Conservation (phyloP, 2,329 filamentous ascomycete species). For the Aureobasidium namibiae region DNA sequence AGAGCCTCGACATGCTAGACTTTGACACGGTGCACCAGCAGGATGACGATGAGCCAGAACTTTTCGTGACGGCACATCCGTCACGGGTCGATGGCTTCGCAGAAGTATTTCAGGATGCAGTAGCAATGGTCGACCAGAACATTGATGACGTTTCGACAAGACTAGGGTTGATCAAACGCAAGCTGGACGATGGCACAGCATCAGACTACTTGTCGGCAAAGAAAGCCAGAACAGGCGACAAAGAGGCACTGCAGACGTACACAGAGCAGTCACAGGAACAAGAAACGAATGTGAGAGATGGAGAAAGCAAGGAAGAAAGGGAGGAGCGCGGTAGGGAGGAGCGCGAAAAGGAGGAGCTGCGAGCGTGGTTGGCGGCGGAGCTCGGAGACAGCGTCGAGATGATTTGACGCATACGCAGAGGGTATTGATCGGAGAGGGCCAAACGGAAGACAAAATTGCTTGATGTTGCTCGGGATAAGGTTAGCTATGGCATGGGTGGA, state of each 20-base stretch:
- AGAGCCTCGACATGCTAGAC: neutral
- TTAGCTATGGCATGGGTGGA: neutral
- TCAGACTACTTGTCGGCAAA: neutral
- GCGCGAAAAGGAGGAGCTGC: slow-evolving; percentile 21
- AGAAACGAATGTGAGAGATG: neutral
- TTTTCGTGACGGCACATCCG: neutral
- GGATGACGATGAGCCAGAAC: neutral
- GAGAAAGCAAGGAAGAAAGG: slow-evolving; percentile 4
- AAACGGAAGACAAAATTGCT: neutral
- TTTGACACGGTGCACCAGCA: neutral
- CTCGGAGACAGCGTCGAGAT: slow-evolving; percentile 34
- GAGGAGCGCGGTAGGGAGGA: slow-evolving; percentile 6
- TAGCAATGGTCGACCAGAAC: neutral
- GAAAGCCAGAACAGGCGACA: neutral
- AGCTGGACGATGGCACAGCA: neutral
- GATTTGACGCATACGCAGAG: neutral
- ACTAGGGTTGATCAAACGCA: neutral
- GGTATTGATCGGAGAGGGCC: neutral
- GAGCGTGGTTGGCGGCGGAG: slow-evolving; percentile 31
- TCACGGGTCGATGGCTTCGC: neutral
- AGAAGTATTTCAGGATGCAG: neutral
- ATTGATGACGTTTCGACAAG: neutral
- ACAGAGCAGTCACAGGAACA: neutral
- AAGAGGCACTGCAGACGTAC: neutral
- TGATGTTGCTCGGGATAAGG: neutral